These are phyloP conservation scores for Macadamia tetraphylla DNA, from an alignment of 164 flowering plant species.

Conservation along the genomic window DNA sequence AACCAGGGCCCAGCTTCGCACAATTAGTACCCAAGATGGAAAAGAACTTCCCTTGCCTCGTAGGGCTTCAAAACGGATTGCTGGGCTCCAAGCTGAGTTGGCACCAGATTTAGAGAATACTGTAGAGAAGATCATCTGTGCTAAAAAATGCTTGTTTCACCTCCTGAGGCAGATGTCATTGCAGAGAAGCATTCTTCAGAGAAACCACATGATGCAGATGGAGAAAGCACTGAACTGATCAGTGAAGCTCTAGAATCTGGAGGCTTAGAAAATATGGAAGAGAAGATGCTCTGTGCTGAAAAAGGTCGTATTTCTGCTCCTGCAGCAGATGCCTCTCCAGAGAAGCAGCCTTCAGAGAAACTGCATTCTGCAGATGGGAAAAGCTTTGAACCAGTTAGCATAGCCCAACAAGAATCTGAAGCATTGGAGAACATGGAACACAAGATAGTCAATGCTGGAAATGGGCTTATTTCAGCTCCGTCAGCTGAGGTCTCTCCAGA, in stretches of 20 bases:
- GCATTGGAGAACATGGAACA: conserved; percentile 12
- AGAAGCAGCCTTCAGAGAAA: no score
- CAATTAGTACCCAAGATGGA: conserved; percentile 15
- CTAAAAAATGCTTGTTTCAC: no score
- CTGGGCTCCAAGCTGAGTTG: conserved; percentile 32
- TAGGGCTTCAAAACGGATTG: conserved; percentile 52
- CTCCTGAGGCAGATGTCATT: no score
- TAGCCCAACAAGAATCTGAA: conserved; percentile 4
- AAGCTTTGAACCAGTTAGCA: neutral
- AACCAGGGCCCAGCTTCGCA: conserved; percentile 5
- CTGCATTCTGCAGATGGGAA: conserved; percentile 16
- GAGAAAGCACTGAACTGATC: no score
- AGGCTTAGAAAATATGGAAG: no score
- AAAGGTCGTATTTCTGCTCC: no score
- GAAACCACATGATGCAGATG: no score
- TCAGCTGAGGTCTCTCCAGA: conserved; percentile 3
- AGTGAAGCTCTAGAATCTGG: no score
- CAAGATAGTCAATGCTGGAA: conserved; percentile 4
- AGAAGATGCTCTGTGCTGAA: no score
- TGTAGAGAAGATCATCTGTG: no score
- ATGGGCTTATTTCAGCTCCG: conserved; percentile 9
- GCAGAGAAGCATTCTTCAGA: no score
- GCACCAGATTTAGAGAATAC: conserved; percentile 18
- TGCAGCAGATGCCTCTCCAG: no score
- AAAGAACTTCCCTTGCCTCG: conserved; percentile 30